Base-by-base conservation (phyloP, 768 basidiomycete species). In the Leccinum aurantiacum region DNA sequence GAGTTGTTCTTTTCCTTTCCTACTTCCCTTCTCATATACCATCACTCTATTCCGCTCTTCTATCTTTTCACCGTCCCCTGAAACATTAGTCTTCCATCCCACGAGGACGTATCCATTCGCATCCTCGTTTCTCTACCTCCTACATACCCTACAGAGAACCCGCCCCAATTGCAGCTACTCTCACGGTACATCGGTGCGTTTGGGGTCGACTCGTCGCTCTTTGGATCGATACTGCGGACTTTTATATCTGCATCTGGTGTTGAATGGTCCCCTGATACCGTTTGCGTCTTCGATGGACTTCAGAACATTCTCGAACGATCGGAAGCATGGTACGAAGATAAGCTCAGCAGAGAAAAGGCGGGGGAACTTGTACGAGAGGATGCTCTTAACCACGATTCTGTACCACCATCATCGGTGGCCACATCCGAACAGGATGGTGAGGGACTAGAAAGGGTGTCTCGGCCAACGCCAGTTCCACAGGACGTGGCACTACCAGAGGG, bases 211-310 rank as follows among this genome's bases (percentile, higher is more conserved):
- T 76, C 89, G 9, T 71, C 72, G 15, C 80, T 95, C 17, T 95
- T 95, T 68, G 91, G 91, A 24, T 82, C 82, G 1, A 80, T 93
- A 37, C 77, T 94, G 19, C 83, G 89, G 41, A 94, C 90, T 0
- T 95, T 83, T 71, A 92, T 95, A 57, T 93, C 93, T 4, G 69
- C 79, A 22, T 82, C 80, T 56, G 91, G 89, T 7, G 82, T 91
- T n/a, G 89, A 92, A 63, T 95, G 89, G 85, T 76, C 79, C 3
- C 77, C 82, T 24, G 91, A 87, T 31, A 79, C 78, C 1, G 87
- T 94, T 17, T 93, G 90, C 63, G 89, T 95, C 13, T 95, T 94
- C 68, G 93, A 95, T 63, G 93, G 93, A 11, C 73, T 95, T 27
- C 91, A 93, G 72, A 85, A 79, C 65, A 83, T 90, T 10, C 72